A percentile compares a stretch with the other conserved stretches of the same genome.
Conservation (phyloP, 495 filamentous ascomycete species). For the Evansstolkia leycettana region DNA sequence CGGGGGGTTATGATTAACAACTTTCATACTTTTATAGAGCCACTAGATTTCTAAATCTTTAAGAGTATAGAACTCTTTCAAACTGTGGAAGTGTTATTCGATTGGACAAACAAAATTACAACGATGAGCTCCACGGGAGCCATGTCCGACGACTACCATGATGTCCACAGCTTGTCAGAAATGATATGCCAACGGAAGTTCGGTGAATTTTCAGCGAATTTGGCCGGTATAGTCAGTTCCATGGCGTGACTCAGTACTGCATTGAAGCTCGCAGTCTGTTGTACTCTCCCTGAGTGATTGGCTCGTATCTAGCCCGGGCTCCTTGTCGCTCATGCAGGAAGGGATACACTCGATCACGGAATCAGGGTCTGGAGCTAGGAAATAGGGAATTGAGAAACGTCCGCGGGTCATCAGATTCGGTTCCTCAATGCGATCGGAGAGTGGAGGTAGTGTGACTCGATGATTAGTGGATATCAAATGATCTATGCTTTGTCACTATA, state of each 20-base stretch:
- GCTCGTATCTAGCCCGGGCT: conserved; percentile 40
- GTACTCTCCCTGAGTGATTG: conserved; percentile 39
- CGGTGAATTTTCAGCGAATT: too few species aligned
- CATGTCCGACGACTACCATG: too few species aligned
- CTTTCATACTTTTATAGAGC: too few species aligned
- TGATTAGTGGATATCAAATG: conserved; percentile 43
- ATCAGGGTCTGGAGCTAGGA: conserved; percentile 41
- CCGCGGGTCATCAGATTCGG: conserved; percentile 34
- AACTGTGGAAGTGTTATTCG: too few species aligned
- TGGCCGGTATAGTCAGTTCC: conserved; percentile 10
- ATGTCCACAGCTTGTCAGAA: too few species aligned
- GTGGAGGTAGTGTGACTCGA: conserved; percentile 34
- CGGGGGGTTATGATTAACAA: too few species aligned
- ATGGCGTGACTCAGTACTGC: conserved; percentile 26
- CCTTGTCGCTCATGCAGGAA: conserved; percentile 25
- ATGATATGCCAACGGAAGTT: too few species aligned
- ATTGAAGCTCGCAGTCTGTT: conserved; percentile 38
- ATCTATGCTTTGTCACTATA: conserved; percentile 15
- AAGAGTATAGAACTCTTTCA: too few species aligned
- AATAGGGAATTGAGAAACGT: conserved; percentile 53
- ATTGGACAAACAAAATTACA: too few species aligned
- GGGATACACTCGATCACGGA: conserved; percentile 44
- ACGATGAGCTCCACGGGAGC: too few species aligned
- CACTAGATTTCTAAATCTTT: too few species aligned
- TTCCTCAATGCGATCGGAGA: conserved; percentile 21